phyloP scores from a whole-genome alignment of 305 asterid species.

The Fraxinus greggii region DNA sequence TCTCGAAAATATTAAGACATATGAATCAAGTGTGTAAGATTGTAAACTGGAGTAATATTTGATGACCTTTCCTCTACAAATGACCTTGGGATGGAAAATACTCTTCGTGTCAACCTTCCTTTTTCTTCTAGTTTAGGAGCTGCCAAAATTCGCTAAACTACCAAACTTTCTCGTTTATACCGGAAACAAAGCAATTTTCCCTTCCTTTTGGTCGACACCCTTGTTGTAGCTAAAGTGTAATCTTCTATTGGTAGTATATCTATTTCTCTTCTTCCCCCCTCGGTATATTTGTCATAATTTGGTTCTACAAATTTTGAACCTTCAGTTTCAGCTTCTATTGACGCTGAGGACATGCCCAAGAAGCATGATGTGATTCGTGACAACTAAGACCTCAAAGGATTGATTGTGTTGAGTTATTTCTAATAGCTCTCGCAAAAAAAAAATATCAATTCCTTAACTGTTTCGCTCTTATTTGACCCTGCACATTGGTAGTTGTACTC shows the following conservation, averaged over 20 bases:
- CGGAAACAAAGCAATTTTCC: neutral
- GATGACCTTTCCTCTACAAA: neutral
- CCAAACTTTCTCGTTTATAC: neutral
- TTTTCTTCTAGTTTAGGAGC: neutral
- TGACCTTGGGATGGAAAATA: neutral
- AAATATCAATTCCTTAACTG: neutral
- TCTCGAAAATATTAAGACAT: neutral
- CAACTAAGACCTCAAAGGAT: neutral
- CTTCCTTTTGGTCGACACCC: neutral
- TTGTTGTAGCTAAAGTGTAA: neutral
- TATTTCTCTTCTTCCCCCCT: neutral
- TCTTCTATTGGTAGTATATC: neutral
- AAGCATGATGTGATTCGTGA: neutral
- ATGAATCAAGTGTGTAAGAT: neutral
- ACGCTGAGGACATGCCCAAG: neutral
- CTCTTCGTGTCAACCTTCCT: neutral
- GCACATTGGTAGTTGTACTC: neutral
- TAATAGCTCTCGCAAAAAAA: neutral
- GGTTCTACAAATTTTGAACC: neutral
- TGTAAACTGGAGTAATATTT: neutral
- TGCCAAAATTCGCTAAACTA: neutral
- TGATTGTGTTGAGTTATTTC: neutral
- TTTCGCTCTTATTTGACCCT: neutral
- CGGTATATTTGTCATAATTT: neutral
- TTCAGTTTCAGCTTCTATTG: neutral